Conservation (phyloP, 2,329 filamentous ascomycete species). For the Dryadomyces quercus-mongolicae region DNA sequence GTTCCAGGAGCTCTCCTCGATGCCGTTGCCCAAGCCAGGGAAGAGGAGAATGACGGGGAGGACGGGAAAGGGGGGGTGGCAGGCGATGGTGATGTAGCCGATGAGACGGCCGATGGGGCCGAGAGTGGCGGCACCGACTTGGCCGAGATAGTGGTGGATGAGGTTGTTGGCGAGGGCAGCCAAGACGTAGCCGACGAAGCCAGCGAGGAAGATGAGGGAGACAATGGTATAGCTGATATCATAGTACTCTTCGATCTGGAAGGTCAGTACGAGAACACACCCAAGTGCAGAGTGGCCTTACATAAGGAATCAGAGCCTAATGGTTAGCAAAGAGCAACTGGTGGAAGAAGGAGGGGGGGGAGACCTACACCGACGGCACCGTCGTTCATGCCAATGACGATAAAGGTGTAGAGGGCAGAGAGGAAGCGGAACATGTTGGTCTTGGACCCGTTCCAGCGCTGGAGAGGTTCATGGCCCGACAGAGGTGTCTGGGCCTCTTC, state of each 20-base stretch:
- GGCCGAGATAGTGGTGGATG: slow-evolving; percentile 53
- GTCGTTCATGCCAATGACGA: slow-evolving; percentile 59
- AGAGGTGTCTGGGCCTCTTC: not conserved
- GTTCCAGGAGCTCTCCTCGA: slow-evolving; percentile 50
- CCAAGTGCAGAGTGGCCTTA: slow-evolving; percentile 15
- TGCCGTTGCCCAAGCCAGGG: slow-evolving; percentile 59
- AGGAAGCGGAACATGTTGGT: slow-evolving; percentile 47
- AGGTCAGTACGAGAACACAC: not conserved
- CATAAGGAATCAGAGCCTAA: slow-evolving; percentile 35
- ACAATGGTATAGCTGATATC: slow-evolving; percentile 47
- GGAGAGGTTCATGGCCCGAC: slow-evolving; percentile 15
- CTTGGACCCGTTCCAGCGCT: slow-evolving; percentile 52
- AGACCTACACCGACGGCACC: slow-evolving; percentile 46
- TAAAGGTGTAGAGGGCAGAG: slow-evolving; percentile 47
- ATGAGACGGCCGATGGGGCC: slow-evolving; percentile 50
- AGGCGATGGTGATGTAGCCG: slow-evolving; percentile 50
- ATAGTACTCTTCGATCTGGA: slow-evolving; percentile 50
- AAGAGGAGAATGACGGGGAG: slow-evolving; percentile 53
- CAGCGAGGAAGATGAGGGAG: slow-evolving; percentile 54
- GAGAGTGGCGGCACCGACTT: slow-evolving; percentile 58
- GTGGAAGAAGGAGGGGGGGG: not conserved
- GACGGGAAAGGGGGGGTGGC: slow-evolving; percentile 58
- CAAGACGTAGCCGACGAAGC: slow-evolving; percentile 51
- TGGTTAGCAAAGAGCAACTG: not conserved
- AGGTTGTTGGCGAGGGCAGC: slow-evolving; percentile 53